Base-by-base conservation (phyloP, 2,329 filamentous ascomycete genomes). In the Beauveria medogensis region DNA sequence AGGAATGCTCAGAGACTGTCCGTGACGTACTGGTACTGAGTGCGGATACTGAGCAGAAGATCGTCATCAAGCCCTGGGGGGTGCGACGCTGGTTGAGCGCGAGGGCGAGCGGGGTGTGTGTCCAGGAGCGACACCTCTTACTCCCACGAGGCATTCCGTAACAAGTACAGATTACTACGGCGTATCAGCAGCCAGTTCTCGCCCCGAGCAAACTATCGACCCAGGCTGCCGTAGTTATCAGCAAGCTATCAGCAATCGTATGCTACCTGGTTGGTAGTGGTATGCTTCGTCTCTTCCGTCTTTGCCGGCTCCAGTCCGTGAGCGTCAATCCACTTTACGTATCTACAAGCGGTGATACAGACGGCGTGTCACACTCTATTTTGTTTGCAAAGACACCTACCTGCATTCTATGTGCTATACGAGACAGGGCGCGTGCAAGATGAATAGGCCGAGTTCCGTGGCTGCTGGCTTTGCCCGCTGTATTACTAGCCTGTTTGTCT, bases 1-100 rank as follows among this genome's bases (percentile, higher is more conserved):
- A 62, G 60, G 24, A 51, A 22, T 26, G 43, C 51, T 26, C 54
- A 61, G 28, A 54, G 54, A 59, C 55, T 22, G 26, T 26, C 56
- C 56, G 54, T 59, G 60, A 62, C 50, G 40, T 58, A 58, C 28
- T 30, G 28, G 28, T 30, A 30, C 28, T 30, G 28, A 30, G 28
- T 30, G 9, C 28, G 28, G 28, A 30, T 30, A 30, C 60, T 22
- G 59, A 55, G 41, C 30, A 62, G 40, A 37, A 54, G 55, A 62
- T 58, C 55, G 60, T 54, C 60, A 52, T 52, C 20, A 34, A 26
- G 55, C 47, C 46, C 46, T 22, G 6, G 24, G 24, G 47, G 24
- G 56, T 59, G 59, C 51, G 51, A 55, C 51, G 30, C 20, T 34
- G 18, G 30, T 9, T 47, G 43, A 56, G 28, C 54, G 54, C 54